These are phyloP conservation scores for Apophysomyces variabilis DNA, from an alignment of 371 early-diverging fungal species.

Conservation along the genomic window DNA sequence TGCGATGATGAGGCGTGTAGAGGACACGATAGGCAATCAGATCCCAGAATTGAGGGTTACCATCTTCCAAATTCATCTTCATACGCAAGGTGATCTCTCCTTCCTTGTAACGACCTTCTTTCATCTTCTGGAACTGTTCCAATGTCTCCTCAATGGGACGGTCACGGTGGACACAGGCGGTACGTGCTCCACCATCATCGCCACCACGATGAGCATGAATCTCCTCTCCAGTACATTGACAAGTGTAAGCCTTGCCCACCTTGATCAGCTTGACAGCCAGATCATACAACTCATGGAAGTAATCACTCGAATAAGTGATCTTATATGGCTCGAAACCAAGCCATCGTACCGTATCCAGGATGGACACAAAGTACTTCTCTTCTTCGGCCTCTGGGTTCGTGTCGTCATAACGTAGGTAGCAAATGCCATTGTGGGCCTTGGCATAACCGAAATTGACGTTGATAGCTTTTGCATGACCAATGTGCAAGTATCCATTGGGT, in stretches of 20 bases:
- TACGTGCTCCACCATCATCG: slow-evolving; percentile 84
- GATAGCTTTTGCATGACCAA: slow-evolving; percentile 99
- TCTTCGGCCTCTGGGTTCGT: slow-evolving; percentile 99
- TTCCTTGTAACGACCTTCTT: slow-evolving; percentile 94
- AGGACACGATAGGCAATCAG: slow-evolving; percentile 97
- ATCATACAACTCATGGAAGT: slow-evolving; percentile 95
- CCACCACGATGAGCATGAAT: slow-evolving; percentile 94
- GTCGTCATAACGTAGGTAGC: slow-evolving; percentile 98
- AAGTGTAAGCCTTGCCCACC: slow-evolving; percentile 96
- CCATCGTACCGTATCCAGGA: slow-evolving; percentile 96
- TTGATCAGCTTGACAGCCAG: slow-evolving; percentile 91
- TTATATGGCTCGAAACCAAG: slow-evolving; percentile 96
- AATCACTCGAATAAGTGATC: slow-evolving; percentile 97
- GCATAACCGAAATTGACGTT: slow-evolving; percentile 99
- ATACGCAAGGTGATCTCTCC: slow-evolving; percentile 96
- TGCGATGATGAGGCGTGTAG: slow-evolving; percentile 92
- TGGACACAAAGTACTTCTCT: slow-evolving; percentile 94
- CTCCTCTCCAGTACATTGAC: slow-evolving; percentile 96
- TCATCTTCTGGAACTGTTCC: slow-evolving; percentile 97
- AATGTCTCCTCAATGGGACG: slow-evolving; percentile 94
- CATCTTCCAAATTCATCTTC: slow-evolving; percentile 98
- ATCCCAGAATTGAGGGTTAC: slow-evolving; percentile 99
- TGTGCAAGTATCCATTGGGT: slow-evolving; percentile 98
- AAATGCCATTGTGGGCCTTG: slow-evolving; percentile 88
- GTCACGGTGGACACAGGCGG: slow-evolving; percentile 92